Evolutionary conservation across 768 basidiomycete genomes (phyloP), one percentile per base, ranked within the genome.

Genomic region (Mycena crocata): DNA sequence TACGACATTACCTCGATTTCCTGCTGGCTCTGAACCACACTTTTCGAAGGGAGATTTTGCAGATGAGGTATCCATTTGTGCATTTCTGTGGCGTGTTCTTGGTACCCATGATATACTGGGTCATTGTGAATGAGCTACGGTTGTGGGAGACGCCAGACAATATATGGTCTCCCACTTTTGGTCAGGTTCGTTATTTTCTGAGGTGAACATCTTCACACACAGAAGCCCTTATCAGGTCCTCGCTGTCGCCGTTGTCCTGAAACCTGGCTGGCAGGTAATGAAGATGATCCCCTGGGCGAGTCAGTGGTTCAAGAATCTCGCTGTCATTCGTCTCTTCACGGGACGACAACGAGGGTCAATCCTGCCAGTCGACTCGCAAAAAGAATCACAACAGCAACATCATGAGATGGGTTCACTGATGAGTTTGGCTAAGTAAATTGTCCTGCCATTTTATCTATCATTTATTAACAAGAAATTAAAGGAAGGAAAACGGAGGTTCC

Each of bases 11-110:
- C 26, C 15, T 50, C 14, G 13, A 15, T 28, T 42, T 24, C 10
- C 32, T 12, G 31, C n/a, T n/a, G n/a, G n/a, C n/a, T n/a, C n/a
- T 49, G 31, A 7, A 3, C 2, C 5, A 32, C 19, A 35, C 15
- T 6, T 48, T 8, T 62, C 37, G 3, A 15, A 62, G 61, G 61
- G 13, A 34, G n/a, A 15, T 46, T 10, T 30, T 37, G 34, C 13
- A 19, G 7, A n/a, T 26, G 28, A 50, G 40, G 30, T 62, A 62
- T 42, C 61, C 51, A 8, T 62, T 54, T 19, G 15, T 62, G 31
- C 61, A 62, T 40, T 55, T 62, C 34, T 62, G 51, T 19, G 61
- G 61, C 51, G 51, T 62, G 19, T 62, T 62, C 52, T 51, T 62
- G 1, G 23, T 62, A 31, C 61, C 61, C 40, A 62, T 62, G 61